Percentiles rank a stretch among this genome's conserved stretches.
These are phyloP conservation scores for Neotropicomus parvogracilis DNA, from an alignment of 1,284 basidiomycete species.

Conservation along the genomic window DNA sequence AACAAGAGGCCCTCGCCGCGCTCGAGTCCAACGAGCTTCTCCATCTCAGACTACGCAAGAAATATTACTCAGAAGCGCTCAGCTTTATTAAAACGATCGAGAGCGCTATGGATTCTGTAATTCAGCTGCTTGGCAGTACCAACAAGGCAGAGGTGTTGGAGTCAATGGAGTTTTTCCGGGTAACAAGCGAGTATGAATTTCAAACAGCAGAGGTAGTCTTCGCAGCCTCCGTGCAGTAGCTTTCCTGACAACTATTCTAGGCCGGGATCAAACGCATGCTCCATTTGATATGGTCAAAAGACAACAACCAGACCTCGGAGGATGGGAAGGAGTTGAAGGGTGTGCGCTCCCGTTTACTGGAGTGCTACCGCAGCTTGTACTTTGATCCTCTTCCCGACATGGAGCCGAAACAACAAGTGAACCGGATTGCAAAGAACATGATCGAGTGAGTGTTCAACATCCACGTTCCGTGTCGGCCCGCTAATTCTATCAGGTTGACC, in stretches of 20 bases:
- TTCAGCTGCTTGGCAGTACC: constrained; percentile 82
- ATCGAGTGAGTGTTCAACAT: constrained; percentile 66
- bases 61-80: constrained; percentile 86
- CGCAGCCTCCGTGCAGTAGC: background rate
- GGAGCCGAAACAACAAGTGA: constrained; percentile 82
- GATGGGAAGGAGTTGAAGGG: constrained; percentile 89
- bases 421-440: constrained; percentile 97
- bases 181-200: constrained; percentile 82
- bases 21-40: constrained; percentile 65
- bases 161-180: constrained; percentile 92
- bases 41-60: constrained; percentile 76
- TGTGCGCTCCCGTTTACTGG: constrained; percentile 81
- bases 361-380: constrained; percentile 87
- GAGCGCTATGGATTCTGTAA: constrained; percentile 69
- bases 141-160: constrained; percentile 94
- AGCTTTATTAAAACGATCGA: constrained; percentile 85
- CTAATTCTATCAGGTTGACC: constrained; percentile 58
- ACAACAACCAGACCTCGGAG: constrained; percentile 80
- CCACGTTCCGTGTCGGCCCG: background rate
- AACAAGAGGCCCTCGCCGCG: constrained; percentile 64
- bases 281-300: constrained; percentile 97
- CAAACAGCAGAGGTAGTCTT: constrained; percentile 64
- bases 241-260: constrained; percentile 36
- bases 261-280: constrained; percentile 92
- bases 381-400: constrained; percentile 77